A percentile compares a stretch with the other conserved stretches of the same genome.
These are phyloP conservation scores for Calamus simplicifolius DNA, from an alignment of 176 grass and related monocot species.

Conservation along the genomic window DNA sequence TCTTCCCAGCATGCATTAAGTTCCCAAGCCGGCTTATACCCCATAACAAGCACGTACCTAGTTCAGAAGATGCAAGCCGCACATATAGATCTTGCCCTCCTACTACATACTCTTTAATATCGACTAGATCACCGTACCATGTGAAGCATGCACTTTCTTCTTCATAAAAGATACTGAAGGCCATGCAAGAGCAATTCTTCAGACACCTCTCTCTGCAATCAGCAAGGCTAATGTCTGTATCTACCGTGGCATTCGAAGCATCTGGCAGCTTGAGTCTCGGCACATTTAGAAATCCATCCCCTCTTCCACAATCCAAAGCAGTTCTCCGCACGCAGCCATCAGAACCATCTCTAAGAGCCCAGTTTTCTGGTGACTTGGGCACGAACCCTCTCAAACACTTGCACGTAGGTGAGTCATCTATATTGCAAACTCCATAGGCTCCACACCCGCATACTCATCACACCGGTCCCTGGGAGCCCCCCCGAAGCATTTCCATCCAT, in stretches of 20 bases:
- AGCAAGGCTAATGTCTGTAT: slow-evolving; percentile 30
- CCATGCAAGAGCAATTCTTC: slow-evolving; percentile 64
- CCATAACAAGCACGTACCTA: slow-evolving; percentile 37
- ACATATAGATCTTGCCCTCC: slow-evolving; percentile 47
- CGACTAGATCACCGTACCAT: slow-evolving; percentile 38
- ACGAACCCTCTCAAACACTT: slow-evolving; percentile 18
- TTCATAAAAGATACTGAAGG: slow-evolving; percentile 41
- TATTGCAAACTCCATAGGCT: slow-evolving; percentile 3
- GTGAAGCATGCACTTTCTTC: slow-evolving; percentile 56
- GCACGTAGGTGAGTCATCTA: not conserved
- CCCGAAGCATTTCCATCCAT: not conserved
- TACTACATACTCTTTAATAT: slow-evolving; percentile 34
- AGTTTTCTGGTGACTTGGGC: not conserved
- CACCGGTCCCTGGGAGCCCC: not conserved
- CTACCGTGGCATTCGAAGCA: slow-evolving; percentile 20
- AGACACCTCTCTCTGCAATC: slow-evolving; percentile 59
- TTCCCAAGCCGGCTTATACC: too few species aligned
- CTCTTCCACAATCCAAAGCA: not conserved
- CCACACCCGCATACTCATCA: slow-evolving; percentile 11
- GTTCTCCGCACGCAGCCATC: slow-evolving; percentile 2
- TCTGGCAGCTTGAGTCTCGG: slow-evolving; percentile 2
- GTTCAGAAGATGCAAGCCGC: slow-evolving; percentile 50
- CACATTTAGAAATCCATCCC: not conserved
- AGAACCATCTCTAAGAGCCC: slow-evolving; percentile 10
- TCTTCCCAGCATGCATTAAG: too few species aligned